A percentile compares a stretch with the other conserved stretches of the same genome.
These are phyloP conservation scores for Diaporthe aspalathi DNA, from an alignment of 2,329 filamentous ascomycete species.

Conservation along the genomic window DNA sequence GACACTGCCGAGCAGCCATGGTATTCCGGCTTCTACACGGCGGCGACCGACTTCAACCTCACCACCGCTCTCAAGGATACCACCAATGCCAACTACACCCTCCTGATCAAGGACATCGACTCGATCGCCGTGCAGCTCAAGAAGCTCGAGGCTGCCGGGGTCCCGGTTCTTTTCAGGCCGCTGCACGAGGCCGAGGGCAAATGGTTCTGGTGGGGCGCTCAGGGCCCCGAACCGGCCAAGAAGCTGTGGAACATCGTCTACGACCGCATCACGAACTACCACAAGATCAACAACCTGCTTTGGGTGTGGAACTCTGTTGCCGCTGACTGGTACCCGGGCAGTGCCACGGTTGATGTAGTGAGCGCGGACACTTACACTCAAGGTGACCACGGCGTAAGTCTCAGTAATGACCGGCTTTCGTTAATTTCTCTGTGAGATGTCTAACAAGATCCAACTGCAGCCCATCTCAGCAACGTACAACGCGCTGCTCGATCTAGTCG, in stretches of 20 bases:
- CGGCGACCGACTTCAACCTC: constrained; percentile 61
- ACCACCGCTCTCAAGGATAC: constrained; percentile 54
- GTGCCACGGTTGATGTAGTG: constrained; percentile 58
- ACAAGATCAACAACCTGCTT: constrained; percentile 59
- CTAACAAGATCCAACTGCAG: background rate
- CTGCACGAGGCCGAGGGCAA: constrained; percentile 62
- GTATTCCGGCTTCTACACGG: constrained; percentile 62
- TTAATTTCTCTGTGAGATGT: fast-evolving
- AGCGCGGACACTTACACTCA: constrained; percentile 55
- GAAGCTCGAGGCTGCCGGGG: constrained; percentile 54
- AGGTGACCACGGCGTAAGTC: constrained; percentile 1
- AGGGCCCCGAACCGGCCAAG: constrained; percentile 58
- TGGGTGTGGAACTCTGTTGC: constrained; percentile 63
- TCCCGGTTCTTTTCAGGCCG: constrained; percentile 60
- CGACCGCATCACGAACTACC: constrained; percentile 56
- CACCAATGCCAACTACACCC: constrained; percentile 58
- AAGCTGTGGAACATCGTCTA: constrained; percentile 57
- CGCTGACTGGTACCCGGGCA: constrained; percentile 60
- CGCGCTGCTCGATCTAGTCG: constrained; percentile 41
- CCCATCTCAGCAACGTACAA: constrained; percentile 13
- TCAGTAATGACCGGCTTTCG: background rate
- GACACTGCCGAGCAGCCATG: constrained; percentile 58
- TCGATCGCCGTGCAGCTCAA: constrained; percentile 59
- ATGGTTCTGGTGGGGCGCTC: constrained; percentile 66
- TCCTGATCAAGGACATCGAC: constrained; percentile 60